Evolutionary conservation across 2,329 filamentous ascomycete species (phyloP).

Genomic region (Diaporthe velutina): DNA sequence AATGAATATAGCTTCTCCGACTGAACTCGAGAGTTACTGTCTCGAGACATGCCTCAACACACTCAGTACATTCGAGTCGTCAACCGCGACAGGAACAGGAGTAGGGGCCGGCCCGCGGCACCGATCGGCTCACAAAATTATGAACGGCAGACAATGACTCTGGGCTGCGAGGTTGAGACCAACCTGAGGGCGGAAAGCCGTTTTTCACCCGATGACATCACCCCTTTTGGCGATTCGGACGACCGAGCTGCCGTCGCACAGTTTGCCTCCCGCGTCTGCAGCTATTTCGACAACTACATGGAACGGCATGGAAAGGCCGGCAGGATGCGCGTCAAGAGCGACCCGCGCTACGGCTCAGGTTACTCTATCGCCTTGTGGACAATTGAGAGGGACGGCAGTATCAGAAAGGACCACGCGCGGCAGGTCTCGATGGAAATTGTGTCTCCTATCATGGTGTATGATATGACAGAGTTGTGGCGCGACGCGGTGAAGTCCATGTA

Average conservation of each 20-base stretch:
- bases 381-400: neutral
- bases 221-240: neutral
- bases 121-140: neutral
- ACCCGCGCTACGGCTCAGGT: neutral
- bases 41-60: neutral
- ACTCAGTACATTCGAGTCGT: neutral
- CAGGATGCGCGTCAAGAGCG: neutral
- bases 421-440: neutral
- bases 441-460: neutral
- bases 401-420: neutral
- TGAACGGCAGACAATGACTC: neutral
- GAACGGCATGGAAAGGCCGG: neutral
- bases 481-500: neutral
- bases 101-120: neutral
- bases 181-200: neutral
- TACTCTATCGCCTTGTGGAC: neutral
- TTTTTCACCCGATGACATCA: neutral
- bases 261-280: no score
- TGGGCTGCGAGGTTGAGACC: conserved; percentile 7
- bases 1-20: neutral
- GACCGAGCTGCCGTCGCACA: neutral
- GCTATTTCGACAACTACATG: no score
- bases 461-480: neutral
- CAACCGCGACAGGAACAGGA: neutral
- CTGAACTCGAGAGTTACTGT: no score